phyloP scores from a whole-genome alignment of 257 asterid genomes.

The Schizonepeta tenuifolia region DNA sequence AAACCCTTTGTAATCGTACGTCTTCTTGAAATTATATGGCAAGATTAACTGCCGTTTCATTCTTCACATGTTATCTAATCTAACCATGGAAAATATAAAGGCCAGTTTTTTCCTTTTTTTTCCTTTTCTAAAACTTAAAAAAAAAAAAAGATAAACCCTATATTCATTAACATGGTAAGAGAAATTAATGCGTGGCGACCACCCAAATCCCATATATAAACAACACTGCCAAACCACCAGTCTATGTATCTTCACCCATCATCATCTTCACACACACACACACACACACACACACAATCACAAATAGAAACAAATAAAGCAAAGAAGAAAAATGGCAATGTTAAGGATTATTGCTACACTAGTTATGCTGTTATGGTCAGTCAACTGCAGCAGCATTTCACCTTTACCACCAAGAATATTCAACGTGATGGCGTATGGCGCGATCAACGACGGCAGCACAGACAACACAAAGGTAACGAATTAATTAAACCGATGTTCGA shows the following conservation, averaged over 20 bases:
- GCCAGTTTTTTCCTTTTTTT: neutral
- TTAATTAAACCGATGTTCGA: neutral
- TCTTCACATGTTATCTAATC: neutral
- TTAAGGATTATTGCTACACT: conserved; percentile 11
- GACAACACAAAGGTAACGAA: conserved; percentile 32
- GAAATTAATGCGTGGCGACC: neutral
- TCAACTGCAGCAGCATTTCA: conserved; percentile 15
- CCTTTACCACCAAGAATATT: neutral
- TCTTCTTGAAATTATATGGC: neutral
- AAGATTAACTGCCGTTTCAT: conserved; percentile 3
- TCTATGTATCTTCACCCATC: too few relatives aligned
- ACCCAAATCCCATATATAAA: conserved; percentile 19
- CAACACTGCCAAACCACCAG: neutral
- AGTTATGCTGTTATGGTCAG: conserved; percentile 23
- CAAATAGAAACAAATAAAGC: neutral
- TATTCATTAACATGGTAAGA: neutral
- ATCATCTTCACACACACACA: neutral
- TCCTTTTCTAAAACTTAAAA: neutral
- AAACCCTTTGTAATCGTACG: neutral
- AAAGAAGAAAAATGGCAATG: conserved; percentile 28
- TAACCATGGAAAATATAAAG: neutral
- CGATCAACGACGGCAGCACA: conserved; percentile 31
- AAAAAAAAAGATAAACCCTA: neutral
- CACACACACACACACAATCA: neutral
- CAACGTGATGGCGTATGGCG: conserved; percentile 59